These are phyloP conservation scores for Dothistroma septosporum DNA, from an alignment of 2,329 filamentous ascomycete species.

Conservation along the genomic window DNA sequence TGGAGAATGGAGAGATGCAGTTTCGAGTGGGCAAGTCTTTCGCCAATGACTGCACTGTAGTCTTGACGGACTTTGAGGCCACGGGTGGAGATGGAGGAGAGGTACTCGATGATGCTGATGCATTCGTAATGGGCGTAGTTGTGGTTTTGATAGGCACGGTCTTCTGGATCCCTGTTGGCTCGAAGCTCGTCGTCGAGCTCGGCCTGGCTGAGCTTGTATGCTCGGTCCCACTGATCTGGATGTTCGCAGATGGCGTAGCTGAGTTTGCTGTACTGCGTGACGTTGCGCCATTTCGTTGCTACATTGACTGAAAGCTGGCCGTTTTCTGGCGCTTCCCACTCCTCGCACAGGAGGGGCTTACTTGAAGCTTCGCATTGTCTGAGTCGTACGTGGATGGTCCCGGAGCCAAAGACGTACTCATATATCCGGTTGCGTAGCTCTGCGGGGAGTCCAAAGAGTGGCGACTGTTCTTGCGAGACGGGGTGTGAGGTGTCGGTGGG, in stretches of 20 bases:
- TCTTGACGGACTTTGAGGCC: background rate
- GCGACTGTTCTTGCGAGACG: background rate
- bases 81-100: background rate
- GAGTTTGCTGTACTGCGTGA: background rate
- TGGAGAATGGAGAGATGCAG: background rate
- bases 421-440: background rate
- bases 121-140: background rate
- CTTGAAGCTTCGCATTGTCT: background rate
- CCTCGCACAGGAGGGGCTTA: background rate
- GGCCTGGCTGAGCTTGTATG: background rate
- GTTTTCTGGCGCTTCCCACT: background rate
- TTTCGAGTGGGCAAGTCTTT: background rate
- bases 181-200: background rate
- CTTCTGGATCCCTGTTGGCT: background rate
- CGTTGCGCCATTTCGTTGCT: background rate
- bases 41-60: background rate
- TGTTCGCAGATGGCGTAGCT: background rate
- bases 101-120: background rate
- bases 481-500: background rate
- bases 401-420: background rate
- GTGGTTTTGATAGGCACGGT: background rate
- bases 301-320: background rate
- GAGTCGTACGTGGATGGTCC: background rate
- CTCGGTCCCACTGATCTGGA: background rate
- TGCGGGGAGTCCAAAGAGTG: conserved; percentile 1